Evolutionary conservation across 2,329 filamentous ascomycete species (phyloP), one percentile per base, ranked within the genome.

Genomic region (Fusarium sp.): DNA sequence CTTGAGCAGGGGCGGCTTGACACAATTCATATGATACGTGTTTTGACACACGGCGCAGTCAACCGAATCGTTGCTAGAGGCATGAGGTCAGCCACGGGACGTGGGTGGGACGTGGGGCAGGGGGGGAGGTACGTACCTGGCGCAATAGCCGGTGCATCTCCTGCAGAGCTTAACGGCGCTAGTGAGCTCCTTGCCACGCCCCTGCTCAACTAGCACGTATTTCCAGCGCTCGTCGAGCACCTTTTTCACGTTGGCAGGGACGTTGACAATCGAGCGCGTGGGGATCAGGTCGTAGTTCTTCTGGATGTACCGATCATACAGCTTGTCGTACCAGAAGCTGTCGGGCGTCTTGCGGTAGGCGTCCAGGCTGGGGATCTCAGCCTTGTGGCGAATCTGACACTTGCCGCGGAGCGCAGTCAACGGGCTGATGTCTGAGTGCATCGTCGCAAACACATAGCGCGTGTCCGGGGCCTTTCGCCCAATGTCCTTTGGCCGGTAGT

Each of bases 11-110:
- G 95, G 95, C 45, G 97, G 97, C 70, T 93, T 93, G 66, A 99
- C 97, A 82, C 97, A 99, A 79, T 95, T 94, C 96, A 99, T 98
- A 86, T 99, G 97, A 84, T 98, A 99, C 16, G 96, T 98, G 82
- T 95, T 92, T 80, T 92, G 91, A 83, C 97, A 99, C 65, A 98
- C 95, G 52, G 96, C 97, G 83, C 97, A 99, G 82, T 98, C 96
- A 27, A 98, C 97, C 42, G 97, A 98, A 85, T 98, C 95, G 82
- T 94, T 93, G 79, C 94, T 97, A 80, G 66, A 66, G 58, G 64
- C 66, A 68, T 67, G 67, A 69, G 68, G 75, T 80, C 70, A 80
- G 78, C 70, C 67, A 70, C 75, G 62, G 64, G 50, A 64, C 52
- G 66, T 68, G 69, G 62, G 69, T 75, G 68, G 68, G 68, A 70